Evolutionary conservation across 129 eudicot genomes (phyloP).

Genomic region (Calendula officinalis): DNA sequence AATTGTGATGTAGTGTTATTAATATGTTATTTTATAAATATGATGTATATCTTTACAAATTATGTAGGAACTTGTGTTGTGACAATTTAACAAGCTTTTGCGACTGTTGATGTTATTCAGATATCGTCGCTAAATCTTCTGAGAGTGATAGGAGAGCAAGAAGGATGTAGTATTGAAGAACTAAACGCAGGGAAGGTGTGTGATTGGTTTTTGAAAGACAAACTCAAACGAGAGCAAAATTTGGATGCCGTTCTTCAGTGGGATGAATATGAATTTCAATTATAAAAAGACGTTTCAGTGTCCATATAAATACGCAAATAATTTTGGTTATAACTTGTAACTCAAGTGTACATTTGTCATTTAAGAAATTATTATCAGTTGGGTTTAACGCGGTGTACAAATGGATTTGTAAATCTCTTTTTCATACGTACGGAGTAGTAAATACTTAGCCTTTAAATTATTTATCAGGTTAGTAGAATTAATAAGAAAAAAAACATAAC

Average conservation of each 20-base stretch:
- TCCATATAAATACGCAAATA: not conserved
- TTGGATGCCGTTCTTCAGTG: constrained; percentile 78
- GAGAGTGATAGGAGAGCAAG: constrained; percentile 86
- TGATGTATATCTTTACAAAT: not conserved
- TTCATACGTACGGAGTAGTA: too few species aligned
- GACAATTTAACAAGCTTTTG: not conserved
- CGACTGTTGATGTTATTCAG: constrained; percentile 24
- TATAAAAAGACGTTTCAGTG: constrained; percentile 16
- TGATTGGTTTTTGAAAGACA: constrained; percentile 92
- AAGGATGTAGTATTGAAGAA: constrained; percentile 78
- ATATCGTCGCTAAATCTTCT: constrained; percentile 77
- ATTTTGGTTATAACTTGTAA: constrained; percentile 1
- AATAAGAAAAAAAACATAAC: too few species aligned
- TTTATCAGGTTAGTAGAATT: too few species aligned
- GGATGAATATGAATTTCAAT: constrained; percentile 57
- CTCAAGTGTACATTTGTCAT: not conserved
- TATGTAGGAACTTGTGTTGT: too few species aligned
- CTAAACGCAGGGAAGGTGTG: constrained; percentile 82
- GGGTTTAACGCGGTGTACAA: not conserved
- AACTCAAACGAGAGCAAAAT: constrained; percentile 82
- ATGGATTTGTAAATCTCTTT: too few species aligned
- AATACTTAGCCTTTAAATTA: too few species aligned
- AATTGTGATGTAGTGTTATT: too few species aligned
- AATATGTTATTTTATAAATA: too few species aligned
- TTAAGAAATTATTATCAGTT: not conserved